Evolutionary conservation across 345 rosid genomes (phyloP).

Genomic region (Euphorbia tirucalli): DNA sequence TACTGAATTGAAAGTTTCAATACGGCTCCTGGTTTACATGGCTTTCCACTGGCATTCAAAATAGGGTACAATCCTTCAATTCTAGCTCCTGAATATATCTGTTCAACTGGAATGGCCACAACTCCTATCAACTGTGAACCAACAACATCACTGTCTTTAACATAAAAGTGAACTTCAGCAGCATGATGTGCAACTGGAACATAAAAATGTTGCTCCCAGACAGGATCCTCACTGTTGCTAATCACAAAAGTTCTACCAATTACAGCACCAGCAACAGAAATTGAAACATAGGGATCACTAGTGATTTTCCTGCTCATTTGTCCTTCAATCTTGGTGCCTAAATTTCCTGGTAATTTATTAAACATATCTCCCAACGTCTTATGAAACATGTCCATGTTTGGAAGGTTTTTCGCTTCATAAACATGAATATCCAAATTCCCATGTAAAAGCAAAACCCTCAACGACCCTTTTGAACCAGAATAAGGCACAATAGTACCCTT

Average conservation of each 20-base stretch:
- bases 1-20: slow-evolving; percentile 75
- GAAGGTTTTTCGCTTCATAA: slow-evolving; percentile 66
- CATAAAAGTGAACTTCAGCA: slow-evolving; percentile 77
- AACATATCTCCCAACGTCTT: slow-evolving; percentile 76
- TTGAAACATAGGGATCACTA: slow-evolving; percentile 89
- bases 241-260: slow-evolving; percentile 84
- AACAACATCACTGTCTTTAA: slow-evolving; percentile 85
- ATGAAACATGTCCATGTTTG: slow-evolving; percentile 90
- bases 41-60: slow-evolving; percentile 57
- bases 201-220: slow-evolving; percentile 80
- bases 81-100: slow-evolving; percentile 53
- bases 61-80: slow-evolving; percentile 69
- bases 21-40: slow-evolving; percentile 75
- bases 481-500: slow-evolving; percentile 58
- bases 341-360: slow-evolving; percentile 42
- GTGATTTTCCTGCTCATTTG: slow-evolving; percentile 54
- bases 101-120: slow-evolving; percentile 83
- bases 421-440: slow-evolving; percentile 90
- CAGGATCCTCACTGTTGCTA: slow-evolving; percentile 81
- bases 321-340: slow-evolving; percentile 50
- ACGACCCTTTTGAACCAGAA: slow-evolving; percentile 50
- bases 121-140: slow-evolving; percentile 80
- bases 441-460: slow-evolving; percentile 75
- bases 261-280: slow-evolving; percentile 58
- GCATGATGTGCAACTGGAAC: slow-evolving; percentile 88